Conservation (phyloP, 805 yeast genomes). For the Ogataea paraovalis region DNA sequence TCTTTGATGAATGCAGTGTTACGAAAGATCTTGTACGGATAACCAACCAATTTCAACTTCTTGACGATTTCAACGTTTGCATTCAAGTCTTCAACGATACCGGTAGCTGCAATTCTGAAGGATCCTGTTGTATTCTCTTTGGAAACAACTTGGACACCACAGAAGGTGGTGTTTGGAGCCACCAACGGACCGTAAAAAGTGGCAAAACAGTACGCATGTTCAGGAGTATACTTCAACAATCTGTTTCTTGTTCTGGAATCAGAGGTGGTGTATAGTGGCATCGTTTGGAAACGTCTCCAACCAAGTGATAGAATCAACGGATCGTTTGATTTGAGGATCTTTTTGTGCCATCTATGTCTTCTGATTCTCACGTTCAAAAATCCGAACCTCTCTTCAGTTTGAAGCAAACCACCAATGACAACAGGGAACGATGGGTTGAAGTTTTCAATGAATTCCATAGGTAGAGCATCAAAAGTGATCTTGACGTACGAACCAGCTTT, state of each 20-base stretch:
- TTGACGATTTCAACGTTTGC: conserved; percentile 88
- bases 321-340: conserved; percentile 90
- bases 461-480: conserved; percentile 73
- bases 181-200: conserved; percentile 96
- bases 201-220: conserved; percentile 94
- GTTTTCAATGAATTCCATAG: conserved; percentile 86
- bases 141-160: conserved; percentile 89
- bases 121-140: conserved; percentile 80
- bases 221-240: conserved; percentile 97
- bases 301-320: conserved; percentile 92
- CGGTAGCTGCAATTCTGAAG: conserved; percentile 95
- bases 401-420: conserved; percentile 83
- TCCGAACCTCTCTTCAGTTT: conserved; percentile 92
- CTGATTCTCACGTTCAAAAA: conserved; percentile 89
- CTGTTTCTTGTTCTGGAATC: conserved; percentile 97
- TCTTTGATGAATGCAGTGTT: conserved; percentile 97
- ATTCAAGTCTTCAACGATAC: conserved; percentile 91
- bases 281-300: conserved; percentile 97
- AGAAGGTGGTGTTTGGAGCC: conserved; percentile 95
- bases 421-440: conserved; percentile 84
- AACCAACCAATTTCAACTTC: conserved; percentile 90
- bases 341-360: conserved; percentile 98
- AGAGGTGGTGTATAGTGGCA: conserved; percentile 92
- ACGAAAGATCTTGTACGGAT: conserved; percentile 88
- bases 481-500: conserved; percentile 93